Base-by-base conservation (phyloP, 768 basidiomycete species). In the Lactarius indigo region DNA sequence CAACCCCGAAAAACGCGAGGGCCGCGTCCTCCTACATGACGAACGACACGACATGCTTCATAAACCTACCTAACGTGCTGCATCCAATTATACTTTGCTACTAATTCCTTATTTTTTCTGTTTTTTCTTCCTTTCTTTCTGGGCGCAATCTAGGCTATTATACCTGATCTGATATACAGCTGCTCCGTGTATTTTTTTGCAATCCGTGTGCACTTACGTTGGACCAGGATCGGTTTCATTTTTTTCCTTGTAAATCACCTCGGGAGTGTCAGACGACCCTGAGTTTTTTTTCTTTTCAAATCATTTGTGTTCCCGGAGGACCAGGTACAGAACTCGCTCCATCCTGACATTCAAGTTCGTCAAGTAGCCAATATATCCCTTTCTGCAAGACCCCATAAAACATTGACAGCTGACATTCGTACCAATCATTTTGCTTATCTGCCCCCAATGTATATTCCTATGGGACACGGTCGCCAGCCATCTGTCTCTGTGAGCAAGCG, bases 391-490 rank as follows among this genome's bases (percentile, higher is more conserved):
- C 47, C 7, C 13, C 13, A 52, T 52, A 26, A 26, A 50, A 52
- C 23, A 26, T 3, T 52, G 12, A 26, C 23, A 13, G 50, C 23
- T 52, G 26, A 18, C 56, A 28, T 26, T 13, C 12, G 13, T 12
- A 50, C 5, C 26, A 23, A 23, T 28, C 6, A 41, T 62, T 59
- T 52, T 61, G 31, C 47, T 39, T 63, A 59, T 59, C 52, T 31
- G 70, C 71, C 68, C 56, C 54, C 37, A 13, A 74, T 70, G 66
- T 78, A 83, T 59, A 89, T 79, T 10, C 91, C 91, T 55, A 92
- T 87, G 6, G 91, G 90, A 72, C 84, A 87, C 2, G 86, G 81
- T 68, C 77, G 80, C 91, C 91, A 91, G 42, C 75, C 74, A 18
- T 76, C 77, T 20, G 69, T 75, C 26, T 74, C 73, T 33, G 80